These are phyloP conservation scores for Peronospora belbahrii DNA, from an alignment of 352 stramenopile species.

Conservation along the genomic window DNA sequence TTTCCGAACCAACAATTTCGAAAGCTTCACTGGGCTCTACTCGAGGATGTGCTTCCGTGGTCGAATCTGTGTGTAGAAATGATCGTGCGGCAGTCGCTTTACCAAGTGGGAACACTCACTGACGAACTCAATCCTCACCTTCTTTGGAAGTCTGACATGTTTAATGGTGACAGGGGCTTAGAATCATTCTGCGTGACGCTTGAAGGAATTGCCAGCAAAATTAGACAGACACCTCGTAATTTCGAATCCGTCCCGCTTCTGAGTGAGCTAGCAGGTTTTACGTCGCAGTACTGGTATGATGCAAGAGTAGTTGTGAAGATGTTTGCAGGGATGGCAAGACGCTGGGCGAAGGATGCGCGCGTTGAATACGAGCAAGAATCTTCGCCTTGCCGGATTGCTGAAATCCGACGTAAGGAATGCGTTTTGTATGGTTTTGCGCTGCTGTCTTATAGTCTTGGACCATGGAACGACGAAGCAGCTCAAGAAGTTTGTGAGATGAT, in stretches of 20 bases:
- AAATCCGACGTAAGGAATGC: constrained; percentile 33
- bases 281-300: constrained; percentile 19
- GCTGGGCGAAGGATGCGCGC: constrained; percentile 22
- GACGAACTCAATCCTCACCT: constrained; percentile 16
- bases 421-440: constrained; percentile 41
- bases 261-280: constrained; percentile 26
- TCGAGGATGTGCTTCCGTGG: constrained; percentile 40
- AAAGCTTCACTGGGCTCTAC: constrained; percentile 35
- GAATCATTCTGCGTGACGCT: constrained; percentile 20
- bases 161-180: neutral
- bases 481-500: constrained; percentile 37
- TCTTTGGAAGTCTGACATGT: constrained; percentile 40
- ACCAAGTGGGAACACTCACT: constrained; percentile 36
- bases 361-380: constrained; percentile 4
- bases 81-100: constrained; percentile 41
- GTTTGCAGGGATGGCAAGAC: constrained; percentile 22
- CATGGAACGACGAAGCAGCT: constrained; percentile 5
- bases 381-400: constrained; percentile 6
- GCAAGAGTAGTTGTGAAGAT: constrained; percentile 9
- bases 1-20: constrained; percentile 44
- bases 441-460: constrained; percentile 18
- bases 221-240: constrained; percentile 24
- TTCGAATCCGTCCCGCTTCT: constrained; percentile 31
- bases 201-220: constrained; percentile 10
- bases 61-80: constrained; percentile 24